A percentile compares a stretch with the other conserved stretches of the same genome.
Evolutionary conservation across 2,329 filamentous ascomycete species (phyloP).

Genomic region (Colletotrichum eleusines): DNA sequence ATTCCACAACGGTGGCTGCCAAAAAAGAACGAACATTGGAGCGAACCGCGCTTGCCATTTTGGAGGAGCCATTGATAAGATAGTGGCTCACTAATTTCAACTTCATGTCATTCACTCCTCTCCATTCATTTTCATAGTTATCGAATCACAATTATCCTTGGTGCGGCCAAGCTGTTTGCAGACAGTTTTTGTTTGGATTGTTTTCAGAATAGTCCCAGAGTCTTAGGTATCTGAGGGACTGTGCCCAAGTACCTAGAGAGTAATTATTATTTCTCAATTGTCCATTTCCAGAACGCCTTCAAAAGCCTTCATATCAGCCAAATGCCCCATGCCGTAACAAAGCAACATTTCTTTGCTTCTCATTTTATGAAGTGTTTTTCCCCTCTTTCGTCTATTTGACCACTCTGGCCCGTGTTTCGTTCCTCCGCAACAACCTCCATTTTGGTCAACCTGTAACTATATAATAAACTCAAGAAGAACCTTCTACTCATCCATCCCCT

Average conservation of each 20-base stretch:
- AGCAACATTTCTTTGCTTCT: neutral
- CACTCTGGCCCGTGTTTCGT: neutral
- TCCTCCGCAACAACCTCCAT: neutral
- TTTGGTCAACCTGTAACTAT: neutral
- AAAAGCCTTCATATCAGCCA: too few relatives aligned
- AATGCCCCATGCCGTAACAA: neutral
- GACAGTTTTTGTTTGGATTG: neutral
- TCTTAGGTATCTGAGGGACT: neutral
- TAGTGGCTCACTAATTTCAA: neutral
- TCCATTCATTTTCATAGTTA: neutral
- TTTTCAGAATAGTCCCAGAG: neutral
- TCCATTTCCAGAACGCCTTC: neutral
- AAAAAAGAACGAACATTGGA: neutral
- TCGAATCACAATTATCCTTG: neutral
- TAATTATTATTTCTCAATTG: neutral
- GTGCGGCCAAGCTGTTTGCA: neutral
- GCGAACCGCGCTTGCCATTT: neutral
- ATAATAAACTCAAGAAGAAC: neutral
- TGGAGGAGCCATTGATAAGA: neutral
- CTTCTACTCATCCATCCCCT: neutral
- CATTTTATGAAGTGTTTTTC: neutral
- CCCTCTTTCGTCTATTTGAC: too few relatives aligned
- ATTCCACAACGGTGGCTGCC: too few relatives aligned
- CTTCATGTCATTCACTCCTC: neutral
- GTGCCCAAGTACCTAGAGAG: neutral